Base-by-base conservation (phyloP, 306 rosid genomes). In the Heteromeles arbutifolia region DNA sequence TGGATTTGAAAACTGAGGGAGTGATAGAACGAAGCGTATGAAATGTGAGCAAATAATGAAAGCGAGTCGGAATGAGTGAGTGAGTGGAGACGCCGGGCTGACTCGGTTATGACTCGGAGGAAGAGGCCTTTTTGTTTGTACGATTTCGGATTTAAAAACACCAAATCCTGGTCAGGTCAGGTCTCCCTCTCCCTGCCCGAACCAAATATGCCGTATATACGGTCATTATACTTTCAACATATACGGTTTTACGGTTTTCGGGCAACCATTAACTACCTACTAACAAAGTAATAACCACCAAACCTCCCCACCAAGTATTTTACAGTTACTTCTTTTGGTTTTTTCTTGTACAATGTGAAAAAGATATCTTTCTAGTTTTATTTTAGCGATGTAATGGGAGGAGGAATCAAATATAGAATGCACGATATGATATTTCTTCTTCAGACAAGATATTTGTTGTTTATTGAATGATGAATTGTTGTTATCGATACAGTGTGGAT, bases 1-100 rank as follows among this genome's bases (percentile, higher is more conserved):
- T 19, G 57, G 28, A 37, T 79, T 81, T 72, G 74, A 81, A 81
- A 76, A 66, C 77, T 81, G 81, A 81, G 72, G 66, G 29, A 25
- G 56, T 8, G 37, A 61, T 21, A 11, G 62, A 56, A 14, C 15
- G 70, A 54, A 39, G 31, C 43, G 77, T 67, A 29, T 11, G 66
- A 67, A 72, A 12, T 37, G 69, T 8, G 75, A 71, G 69, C 5
- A 76, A 15, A 61, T 61, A 61, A 26, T 12, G 66, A 61, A 26
- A 61, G 66, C 28, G 65, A 26, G 37, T 61, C 28, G 13, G 62
- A 56, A 5, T 56, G 62, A 57, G 62, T 14, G 66, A 61, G 19
- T 25, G 18, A n/a, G n/a, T 21, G 53, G 70, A 66, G 70, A 67
- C 32, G 25, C 43, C 54, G 48, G 34, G 72, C 68, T 11, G 68